Percentiles rank a stretch among this genome's conserved stretches.
Evolutionary conservation across 2,329 filamentous ascomycete species (phyloP).

Genomic region (Ascochyta koolunga): DNA sequence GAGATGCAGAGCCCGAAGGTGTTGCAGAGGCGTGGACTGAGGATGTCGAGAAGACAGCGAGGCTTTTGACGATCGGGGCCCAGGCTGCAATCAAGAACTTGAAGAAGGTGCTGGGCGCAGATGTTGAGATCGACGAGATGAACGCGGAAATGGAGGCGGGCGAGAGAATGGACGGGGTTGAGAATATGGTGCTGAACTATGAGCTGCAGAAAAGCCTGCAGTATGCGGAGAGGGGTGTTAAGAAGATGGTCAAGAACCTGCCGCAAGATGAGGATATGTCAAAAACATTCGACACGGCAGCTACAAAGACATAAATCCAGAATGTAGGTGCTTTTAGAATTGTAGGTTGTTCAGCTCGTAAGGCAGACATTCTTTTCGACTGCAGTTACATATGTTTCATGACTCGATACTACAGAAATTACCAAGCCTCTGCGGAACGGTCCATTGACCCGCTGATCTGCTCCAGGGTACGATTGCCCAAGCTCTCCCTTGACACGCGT

Average conservation of each 20-base stretch:
- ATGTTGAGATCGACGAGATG: slow-evolving; percentile 3
- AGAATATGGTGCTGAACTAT: slow-evolving; percentile 22
- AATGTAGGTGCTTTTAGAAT: neutral
- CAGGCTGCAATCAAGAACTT: slow-evolving; percentile 37
- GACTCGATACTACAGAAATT: neutral
- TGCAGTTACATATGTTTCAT: neutral
- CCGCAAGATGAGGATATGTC: neutral
- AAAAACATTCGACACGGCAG: neutral
- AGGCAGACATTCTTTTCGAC: too few relatives aligned
- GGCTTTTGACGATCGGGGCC: slow-evolving; percentile 32
- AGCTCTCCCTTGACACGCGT: neutral
- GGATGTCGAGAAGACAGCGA: slow-evolving; percentile 32
- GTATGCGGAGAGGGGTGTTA: slow-evolving; percentile 42
- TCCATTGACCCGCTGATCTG: slow-evolving; percentile 7
- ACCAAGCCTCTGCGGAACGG: neutral
- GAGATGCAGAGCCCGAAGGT: slow-evolving; percentile 19
- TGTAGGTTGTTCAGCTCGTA: too few relatives aligned
- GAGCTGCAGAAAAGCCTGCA: slow-evolving; percentile 31
- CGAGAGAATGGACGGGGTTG: slow-evolving; percentile 9
- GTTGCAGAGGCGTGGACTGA: slow-evolving; percentile 31
- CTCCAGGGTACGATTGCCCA: neutral
- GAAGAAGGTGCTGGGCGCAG: slow-evolving; percentile 34
- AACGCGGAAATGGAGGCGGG: slow-evolving; percentile 5
- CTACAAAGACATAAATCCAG: neutral
- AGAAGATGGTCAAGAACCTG: slow-evolving; percentile 42